Conservation (phyloP, 2,329 filamentous ascomycete species). For the Esteya vermicola region DNA sequence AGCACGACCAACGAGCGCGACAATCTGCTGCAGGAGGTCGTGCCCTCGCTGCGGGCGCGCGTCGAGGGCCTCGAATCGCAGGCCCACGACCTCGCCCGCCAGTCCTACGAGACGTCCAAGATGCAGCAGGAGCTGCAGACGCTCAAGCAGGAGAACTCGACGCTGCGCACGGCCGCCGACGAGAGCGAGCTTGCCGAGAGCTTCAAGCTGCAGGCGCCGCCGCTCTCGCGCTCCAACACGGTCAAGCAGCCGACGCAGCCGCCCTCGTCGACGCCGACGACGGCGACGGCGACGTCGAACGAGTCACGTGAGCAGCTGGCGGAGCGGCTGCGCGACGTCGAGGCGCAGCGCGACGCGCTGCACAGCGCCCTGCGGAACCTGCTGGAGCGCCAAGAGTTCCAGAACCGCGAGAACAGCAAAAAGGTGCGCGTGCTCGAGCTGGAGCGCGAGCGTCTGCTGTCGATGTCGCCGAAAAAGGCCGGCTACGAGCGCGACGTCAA, state of each 20-base stretch:
- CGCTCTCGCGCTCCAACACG: slow-evolving; percentile 38
- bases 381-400: slow-evolving; percentile 70
- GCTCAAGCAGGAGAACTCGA: slow-evolving; percentile 40
- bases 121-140: slow-evolving; percentile 73
- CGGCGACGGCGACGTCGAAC: slow-evolving; percentile 13
- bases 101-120: slow-evolving; percentile 67
- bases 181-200: not conserved
- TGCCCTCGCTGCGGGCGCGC: slow-evolving; percentile 62
- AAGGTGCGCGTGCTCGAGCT: slow-evolving; percentile 61
- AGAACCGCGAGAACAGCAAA: slow-evolving; percentile 73
- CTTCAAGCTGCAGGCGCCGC: not conserved
- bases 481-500: slow-evolving; percentile 77
- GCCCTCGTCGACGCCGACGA: not conserved
- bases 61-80: slow-evolving; percentile 68
- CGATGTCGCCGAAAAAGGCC: slow-evolving; percentile 53
- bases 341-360: slow-evolving; percentile 83
- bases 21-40: slow-evolving; percentile 76
- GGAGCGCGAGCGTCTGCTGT: slow-evolving; percentile 62
- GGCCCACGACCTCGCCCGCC: slow-evolving; percentile 55
- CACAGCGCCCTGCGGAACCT: slow-evolving; percentile 77
- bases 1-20: slow-evolving; percentile 79
- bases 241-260: slow-evolving; percentile 24
- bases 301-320: slow-evolving; percentile 56
- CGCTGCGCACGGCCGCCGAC: slow-evolving; percentile 23
- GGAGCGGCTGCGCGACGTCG: slow-evolving; percentile 80